Evolutionary conservation across 106 monocot genomes (phyloP).

Genomic region (Phalaenopsis aphrodite): DNA sequence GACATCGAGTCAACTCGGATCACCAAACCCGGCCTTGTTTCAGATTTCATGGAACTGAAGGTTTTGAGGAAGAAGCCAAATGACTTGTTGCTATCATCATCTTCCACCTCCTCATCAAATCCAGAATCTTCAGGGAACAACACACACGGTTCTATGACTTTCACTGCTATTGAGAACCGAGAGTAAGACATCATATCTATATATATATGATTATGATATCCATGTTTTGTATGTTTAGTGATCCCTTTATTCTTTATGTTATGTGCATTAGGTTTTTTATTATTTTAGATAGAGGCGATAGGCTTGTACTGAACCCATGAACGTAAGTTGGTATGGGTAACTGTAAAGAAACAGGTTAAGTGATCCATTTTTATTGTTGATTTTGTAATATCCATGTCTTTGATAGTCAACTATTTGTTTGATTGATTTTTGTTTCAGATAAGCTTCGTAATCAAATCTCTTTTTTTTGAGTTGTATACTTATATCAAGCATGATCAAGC

Average conservation of each 20-base stretch:
- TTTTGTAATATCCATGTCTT: neutral
- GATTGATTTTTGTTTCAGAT: too few species aligned
- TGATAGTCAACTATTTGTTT: too few species aligned
- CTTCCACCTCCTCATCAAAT: constrained; percentile 20
- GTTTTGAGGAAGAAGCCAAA: constrained; percentile 20
- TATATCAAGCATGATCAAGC: too few species aligned
- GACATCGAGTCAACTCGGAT: constrained; percentile 16
- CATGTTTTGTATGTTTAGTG: neutral
- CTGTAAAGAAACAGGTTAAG: neutral
- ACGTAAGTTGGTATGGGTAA: neutral
- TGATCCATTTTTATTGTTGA: neutral
- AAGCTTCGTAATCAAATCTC: too few species aligned
- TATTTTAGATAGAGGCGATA: neutral
- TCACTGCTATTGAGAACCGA: constrained; percentile 35
- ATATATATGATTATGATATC: neutral
- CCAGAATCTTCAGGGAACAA: constrained; percentile 12
- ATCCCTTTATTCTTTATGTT: constrained; percentile 1
- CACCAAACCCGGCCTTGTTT: constrained; percentile 52
- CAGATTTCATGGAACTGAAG: constrained; percentile 61
- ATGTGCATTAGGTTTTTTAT: neutral
- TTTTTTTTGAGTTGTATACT: too few species aligned
- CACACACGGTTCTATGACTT: constrained; percentile 21
- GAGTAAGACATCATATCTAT: constrained; percentile 14
- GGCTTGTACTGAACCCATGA: neutral
- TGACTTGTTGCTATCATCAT: neutral